Evolutionary conservation across 2,329 filamentous ascomycete species (phyloP).

Genomic region (Fusarium floridanum): DNA sequence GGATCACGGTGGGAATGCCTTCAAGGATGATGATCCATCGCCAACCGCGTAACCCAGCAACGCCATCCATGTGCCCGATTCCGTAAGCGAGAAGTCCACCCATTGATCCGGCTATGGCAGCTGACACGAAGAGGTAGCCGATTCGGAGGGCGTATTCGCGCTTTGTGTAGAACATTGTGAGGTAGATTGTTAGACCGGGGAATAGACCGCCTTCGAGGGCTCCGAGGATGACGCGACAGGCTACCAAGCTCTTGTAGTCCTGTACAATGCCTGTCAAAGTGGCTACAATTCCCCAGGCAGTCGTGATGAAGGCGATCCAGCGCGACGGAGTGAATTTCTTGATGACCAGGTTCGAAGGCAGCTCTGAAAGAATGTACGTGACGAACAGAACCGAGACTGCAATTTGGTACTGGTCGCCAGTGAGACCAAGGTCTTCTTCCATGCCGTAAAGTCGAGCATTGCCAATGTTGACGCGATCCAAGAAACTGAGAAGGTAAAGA

Average conservation of each 20-base stretch:
- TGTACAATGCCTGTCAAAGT: slow-evolving; percentile 62
- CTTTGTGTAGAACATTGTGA: slow-evolving; percentile 46
- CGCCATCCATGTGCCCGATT: slow-evolving; percentile 51
- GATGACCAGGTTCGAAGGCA: slow-evolving; percentile 58
- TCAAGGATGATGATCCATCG: slow-evolving; percentile 73
- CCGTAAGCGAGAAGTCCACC: slow-evolving; percentile 48
- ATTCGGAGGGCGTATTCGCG: slow-evolving; percentile 44
- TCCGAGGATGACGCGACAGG: slow-evolving; percentile 59
- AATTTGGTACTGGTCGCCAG: slow-evolving; percentile 68
- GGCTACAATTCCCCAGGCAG: slow-evolving; percentile 59
- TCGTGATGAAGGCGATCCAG: slow-evolving; percentile 43
- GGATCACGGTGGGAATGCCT: slow-evolving; percentile 52
- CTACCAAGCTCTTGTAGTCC: slow-evolving; percentile 49
- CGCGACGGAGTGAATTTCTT: slow-evolving; percentile 54
- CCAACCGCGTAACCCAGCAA: slow-evolving; percentile 48
- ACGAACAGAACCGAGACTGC: slow-evolving; percentile 51
- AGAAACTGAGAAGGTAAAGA: slow-evolving; percentile 64
- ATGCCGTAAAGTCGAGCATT: slow-evolving; percentile 75
- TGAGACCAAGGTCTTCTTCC: slow-evolving; percentile 70
- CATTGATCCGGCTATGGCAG: slow-evolving; percentile 42
- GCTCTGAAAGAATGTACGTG: slow-evolving; percentile 56
- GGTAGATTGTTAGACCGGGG: slow-evolving; percentile 52
- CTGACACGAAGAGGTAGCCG: slow-evolving; percentile 44
- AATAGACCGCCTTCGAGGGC: slow-evolving; percentile 61
- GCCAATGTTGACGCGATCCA: slow-evolving; percentile 57